Conservation (phyloP, 2,329 filamentous ascomycete genomes). For the Graphiopsis chlorocephala region DNA sequence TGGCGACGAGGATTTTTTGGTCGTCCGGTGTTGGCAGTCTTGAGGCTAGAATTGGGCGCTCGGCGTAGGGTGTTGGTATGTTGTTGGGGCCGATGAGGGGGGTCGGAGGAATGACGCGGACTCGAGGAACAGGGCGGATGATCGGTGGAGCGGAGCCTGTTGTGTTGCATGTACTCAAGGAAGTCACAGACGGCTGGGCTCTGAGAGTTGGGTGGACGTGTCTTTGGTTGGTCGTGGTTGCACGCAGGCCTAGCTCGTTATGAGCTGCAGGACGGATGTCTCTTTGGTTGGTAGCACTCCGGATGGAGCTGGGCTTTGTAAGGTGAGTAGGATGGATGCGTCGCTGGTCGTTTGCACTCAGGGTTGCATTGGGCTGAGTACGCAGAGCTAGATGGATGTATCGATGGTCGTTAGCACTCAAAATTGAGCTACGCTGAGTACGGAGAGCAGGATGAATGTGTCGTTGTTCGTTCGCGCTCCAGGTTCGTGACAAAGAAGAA, state of each 20-base stretch:
- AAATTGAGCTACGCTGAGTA: neutral
- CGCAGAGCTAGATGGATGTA: neutral
- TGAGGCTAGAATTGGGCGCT: neutral
- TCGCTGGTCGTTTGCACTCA: neutral
- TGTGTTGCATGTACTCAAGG: neutral
- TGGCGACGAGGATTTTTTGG: neutral
- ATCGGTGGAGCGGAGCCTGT: neutral
- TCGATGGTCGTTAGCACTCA: neutral
- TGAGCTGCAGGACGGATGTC: too few species aligned
- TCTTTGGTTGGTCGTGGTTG: neutral
- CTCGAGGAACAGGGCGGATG: neutral
- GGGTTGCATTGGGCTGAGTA: neutral
- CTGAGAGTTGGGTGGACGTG: constrained; percentile 1
- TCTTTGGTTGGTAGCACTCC: too few species aligned
- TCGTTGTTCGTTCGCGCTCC: neutral
- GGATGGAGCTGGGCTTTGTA: neutral
- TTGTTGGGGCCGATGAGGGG: neutral
- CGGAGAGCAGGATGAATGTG: constrained; percentile 4
- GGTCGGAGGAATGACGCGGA: neutral
- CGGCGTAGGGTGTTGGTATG: neutral
- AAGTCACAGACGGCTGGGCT: neutral
- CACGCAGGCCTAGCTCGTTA: neutral
- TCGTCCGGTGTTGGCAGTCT: neutral
- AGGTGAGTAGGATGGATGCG: neutral
- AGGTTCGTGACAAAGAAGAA: neutral